phyloP scores from a whole-genome alignment of 352 stramenopile species.

The Phytophthora parvispora region DNA sequence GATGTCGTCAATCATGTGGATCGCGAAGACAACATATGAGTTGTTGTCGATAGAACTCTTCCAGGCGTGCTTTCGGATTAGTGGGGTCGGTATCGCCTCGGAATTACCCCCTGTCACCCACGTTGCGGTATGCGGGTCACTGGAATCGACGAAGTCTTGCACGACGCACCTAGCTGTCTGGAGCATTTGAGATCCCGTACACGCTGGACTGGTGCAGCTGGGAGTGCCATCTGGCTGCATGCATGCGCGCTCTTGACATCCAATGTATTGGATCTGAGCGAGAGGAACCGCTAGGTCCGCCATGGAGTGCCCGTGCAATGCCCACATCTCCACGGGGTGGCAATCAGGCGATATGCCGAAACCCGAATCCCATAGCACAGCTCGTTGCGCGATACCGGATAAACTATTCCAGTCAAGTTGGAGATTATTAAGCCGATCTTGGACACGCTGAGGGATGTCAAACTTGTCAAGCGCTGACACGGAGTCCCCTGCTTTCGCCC shows the following conservation, averaged over 20 bases:
- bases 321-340: constrained; percentile 23
- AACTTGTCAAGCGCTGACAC: not conserved
- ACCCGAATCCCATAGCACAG: constrained; percentile 33
- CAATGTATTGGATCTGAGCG: constrained; percentile 8
- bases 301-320: constrained; percentile 17
- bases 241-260: constrained; percentile 11
- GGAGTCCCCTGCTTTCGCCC: constrained; percentile 4
- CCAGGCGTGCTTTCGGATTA: constrained; percentile 20
- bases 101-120: constrained; percentile 30
- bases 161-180: constrained; percentile 23
- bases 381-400: constrained; percentile 22
- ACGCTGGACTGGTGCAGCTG: constrained; percentile 10
- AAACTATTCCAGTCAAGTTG: constrained; percentile 8
- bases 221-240: constrained; percentile 16
- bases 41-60: constrained; percentile 2
- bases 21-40: constrained; percentile 19
- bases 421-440: not conserved
- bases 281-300: constrained; percentile 19
- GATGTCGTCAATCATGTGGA: constrained; percentile 8
- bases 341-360: constrained; percentile 6
- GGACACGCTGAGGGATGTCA: not conserved
- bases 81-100: constrained; percentile 3
- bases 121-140: constrained; percentile 9
- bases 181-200: constrained; percentile 27
- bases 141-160: constrained; percentile 9